These are phyloP conservation scores for Umbellularia californica DNA, from an alignment of 164 flowering plant species.

Conservation along the genomic window DNA sequence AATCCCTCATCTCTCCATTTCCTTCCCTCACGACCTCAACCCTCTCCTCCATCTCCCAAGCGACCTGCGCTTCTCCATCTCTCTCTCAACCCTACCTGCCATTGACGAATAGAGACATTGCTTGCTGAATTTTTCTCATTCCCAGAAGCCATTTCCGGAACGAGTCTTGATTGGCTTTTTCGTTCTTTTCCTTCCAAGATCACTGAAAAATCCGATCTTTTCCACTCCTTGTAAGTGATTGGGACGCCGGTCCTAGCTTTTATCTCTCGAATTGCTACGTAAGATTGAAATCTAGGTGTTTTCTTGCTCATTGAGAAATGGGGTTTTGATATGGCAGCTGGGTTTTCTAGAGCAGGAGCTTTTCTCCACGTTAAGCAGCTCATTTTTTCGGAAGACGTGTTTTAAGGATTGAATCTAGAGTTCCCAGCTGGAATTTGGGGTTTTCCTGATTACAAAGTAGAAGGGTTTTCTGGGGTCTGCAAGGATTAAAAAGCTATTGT, in stretches of 20 bases:
- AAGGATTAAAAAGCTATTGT: neutral
- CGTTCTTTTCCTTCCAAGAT: neutral
- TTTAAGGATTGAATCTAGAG: neutral
- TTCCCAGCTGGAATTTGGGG: neutral
- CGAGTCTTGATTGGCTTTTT: neutral
- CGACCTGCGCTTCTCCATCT: no score
- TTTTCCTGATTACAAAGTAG: no score
- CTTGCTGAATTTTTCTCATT: constrained; percentile 16
- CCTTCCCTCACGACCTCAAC: no score
- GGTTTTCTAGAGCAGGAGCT: neutral
- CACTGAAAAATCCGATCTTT: neutral
- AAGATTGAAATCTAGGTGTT: neutral
- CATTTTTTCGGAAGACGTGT: neutral
- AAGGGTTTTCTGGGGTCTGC: neutral
- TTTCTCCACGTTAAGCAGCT: no score
- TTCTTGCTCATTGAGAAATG: neutral
- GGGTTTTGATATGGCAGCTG: neutral
- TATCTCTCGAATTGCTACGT: neutral
- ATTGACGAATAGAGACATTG: constrained; percentile 5
- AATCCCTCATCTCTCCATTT: no score
- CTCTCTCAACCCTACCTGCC: neutral
- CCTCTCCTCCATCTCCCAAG: no score
- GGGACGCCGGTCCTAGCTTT: neutral
- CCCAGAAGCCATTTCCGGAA: constrained; percentile 11
- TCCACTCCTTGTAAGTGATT: neutral